These are phyloP conservation scores for Salix koriyanagi DNA, from an alignment of 345 rosid species.

Conservation along the genomic window DNA sequence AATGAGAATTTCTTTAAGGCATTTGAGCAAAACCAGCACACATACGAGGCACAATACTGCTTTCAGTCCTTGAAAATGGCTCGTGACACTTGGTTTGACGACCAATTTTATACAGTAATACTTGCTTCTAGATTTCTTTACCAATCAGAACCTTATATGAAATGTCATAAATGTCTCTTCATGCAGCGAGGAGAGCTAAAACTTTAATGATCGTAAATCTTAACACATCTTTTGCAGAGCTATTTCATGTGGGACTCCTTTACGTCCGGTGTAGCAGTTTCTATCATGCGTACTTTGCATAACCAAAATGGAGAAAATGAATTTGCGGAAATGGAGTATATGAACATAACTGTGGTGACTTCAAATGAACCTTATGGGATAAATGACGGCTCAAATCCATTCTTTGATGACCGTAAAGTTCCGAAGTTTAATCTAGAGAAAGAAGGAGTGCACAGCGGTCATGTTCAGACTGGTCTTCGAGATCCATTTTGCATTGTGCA, in stretches of 20 bases:
- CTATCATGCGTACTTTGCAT: conserved; percentile 50
- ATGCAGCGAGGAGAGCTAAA: background rate
- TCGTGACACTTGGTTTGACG: conserved; percentile 63
- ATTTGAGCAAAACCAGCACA: conserved; percentile 53
- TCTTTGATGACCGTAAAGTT: conserved; percentile 50
- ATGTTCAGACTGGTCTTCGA: conserved; percentile 62
- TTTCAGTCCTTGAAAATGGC: conserved; percentile 70
- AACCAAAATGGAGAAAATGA: conserved; percentile 51
- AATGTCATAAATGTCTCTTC: background rate
- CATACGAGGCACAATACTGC: conserved; percentile 78
- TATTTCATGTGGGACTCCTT: conserved; percentile 97
- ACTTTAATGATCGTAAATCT: background rate
- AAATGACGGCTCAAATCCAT: conserved; percentile 75
- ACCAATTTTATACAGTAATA: conserved; percentile 53
- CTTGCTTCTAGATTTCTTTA: background rate
- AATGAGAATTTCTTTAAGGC: conserved; percentile 49
- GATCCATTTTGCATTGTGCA: conserved; percentile 61
- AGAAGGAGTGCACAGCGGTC: conserved; percentile 84
- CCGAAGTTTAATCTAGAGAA: conserved; percentile 55
- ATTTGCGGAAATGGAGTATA: conserved; percentile 79
- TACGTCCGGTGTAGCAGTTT: conserved; percentile 70
- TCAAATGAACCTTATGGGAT: conserved; percentile 73
- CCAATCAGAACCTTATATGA: background rate
- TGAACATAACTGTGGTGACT: conserved; percentile 79
- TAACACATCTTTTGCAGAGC: conserved; percentile 39